These are phyloP conservation scores for Syzygium malaccense DNA, from an alignment of 441 rosid genomes.

Conservation along the genomic window DNA sequence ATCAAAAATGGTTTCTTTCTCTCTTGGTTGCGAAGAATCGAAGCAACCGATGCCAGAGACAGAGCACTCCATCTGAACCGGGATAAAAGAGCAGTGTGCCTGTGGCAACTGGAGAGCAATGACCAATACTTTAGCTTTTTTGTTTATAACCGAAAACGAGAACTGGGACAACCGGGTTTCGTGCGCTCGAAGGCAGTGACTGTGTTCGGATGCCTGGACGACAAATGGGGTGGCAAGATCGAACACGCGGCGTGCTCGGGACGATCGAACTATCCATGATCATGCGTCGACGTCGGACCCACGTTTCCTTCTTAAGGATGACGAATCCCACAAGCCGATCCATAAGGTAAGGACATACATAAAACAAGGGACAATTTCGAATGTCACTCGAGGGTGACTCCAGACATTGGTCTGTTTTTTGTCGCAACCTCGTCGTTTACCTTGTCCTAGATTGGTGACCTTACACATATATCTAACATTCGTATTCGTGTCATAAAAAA, in stretches of 20 bases:
- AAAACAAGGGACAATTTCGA: background rate
- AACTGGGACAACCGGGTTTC: background rate
- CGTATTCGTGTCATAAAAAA: background rate
- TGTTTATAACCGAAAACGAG: background rate
- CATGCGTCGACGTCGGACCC: background rate
- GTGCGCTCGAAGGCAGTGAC: background rate
- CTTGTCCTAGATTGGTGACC: too few species aligned
- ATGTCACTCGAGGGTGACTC: background rate
- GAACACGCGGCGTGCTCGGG: background rate
- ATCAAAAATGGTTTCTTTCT: background rate
- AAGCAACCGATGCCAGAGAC: background rate
- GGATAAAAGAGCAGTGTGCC: background rate
- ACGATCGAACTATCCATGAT: background rate
- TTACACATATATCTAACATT: background rate
- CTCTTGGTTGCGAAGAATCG: background rate
- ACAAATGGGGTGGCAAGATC: background rate
- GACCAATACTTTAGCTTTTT: background rate
- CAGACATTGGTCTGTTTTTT: background rate
- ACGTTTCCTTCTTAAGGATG: background rate
- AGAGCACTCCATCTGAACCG: background rate
- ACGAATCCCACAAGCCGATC: background rate
- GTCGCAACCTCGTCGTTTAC: background rate
- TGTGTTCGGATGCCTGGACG: background rate
- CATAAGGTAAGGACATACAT: background rate
- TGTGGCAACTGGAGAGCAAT: background rate